Base-by-base conservation (phyloP, 2,329 filamentous ascomycete species). In the Microcyclospora tardicrescens region DNA sequence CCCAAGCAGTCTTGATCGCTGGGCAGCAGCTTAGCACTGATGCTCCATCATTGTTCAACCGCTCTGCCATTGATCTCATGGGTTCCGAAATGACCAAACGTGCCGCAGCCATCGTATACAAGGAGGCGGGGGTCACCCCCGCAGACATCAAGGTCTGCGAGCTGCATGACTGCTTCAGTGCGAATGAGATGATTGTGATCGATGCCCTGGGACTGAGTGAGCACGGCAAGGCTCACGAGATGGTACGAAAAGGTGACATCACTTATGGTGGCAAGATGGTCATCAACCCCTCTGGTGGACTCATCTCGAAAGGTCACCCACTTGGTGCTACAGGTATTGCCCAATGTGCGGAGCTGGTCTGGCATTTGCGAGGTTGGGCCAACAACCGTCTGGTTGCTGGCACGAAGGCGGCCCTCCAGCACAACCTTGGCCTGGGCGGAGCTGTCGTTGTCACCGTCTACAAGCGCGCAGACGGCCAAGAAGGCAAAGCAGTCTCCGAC, bases 291-390 rank as follows among this genome's bases (percentile, higher is more conserved):
- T 93, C 84, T 0, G 91, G 89, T 33, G 91, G 91, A 1, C 73
- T 96, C 40, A 96, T 96, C 55, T 91, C 83, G 46, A 96, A 96
- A 68, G 91, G 89, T 31, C 89, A 96, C 61, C 89, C 91, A 0
- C 77, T 96, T 3, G 89, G 89, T 28, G 89, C 89, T 0, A 93
- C 85, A 0, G 89, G 91, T n/a, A 72, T 96, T 37, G 91, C 89
- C 10, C 89, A 96, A 65, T 95, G 87, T 58, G 84, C 89, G 5
- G 89, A 96, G 66, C 69, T 96, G 10, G 83, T 93, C 19, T 96
- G 89, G 89, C 89, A 96, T 57, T 69, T 96, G 52, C 76, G 89
- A 47, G 89, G 89, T 11, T 95, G 89, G 89, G 89, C 89, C 14
- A 94, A 91, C 63, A 95, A 95, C 68, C 73, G 89, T 31, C 66